A percentile compares a stretch with the other conserved stretches of the same genome.
Conservation (phyloP, 306 rosid species). For the Cucurbita ficifolia region DNA sequence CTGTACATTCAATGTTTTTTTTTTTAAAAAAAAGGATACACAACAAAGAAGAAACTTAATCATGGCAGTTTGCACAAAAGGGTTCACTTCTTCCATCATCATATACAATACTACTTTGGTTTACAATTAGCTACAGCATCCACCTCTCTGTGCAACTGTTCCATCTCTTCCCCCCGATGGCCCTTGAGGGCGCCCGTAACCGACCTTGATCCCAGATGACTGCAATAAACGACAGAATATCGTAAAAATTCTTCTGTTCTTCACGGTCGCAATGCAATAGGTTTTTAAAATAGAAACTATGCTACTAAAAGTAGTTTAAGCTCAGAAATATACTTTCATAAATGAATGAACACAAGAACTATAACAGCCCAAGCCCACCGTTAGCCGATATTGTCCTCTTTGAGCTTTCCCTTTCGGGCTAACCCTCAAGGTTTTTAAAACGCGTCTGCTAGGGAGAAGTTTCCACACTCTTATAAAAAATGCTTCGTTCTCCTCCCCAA, state of each 20-base stretch:
- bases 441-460: too few relatives aligned
- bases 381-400: too few relatives aligned
- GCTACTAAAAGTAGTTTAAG: neutral
- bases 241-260: neutral
- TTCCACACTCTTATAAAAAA: too few relatives aligned
- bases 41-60: neutral
- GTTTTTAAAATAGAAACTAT: neutral
- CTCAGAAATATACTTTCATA: too few relatives aligned
- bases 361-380: too few relatives aligned
- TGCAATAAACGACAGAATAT: slow-evolving; percentile 17
- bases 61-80: neutral
- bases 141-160: slow-evolving; percentile 48
- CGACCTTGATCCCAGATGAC: slow-evolving; percentile 85
- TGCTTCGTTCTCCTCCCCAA: too few relatives aligned
- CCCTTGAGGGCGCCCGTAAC: slow-evolving; percentile 73
- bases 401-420: too few relatives aligned
- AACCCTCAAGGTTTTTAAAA: too few relatives aligned
- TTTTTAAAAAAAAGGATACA: neutral
- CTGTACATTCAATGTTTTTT: neutral
- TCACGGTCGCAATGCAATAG: neutral
- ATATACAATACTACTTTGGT: neutral
- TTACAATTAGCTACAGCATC: slow-evolving; percentile 56
- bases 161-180: slow-evolving; percentile 63
- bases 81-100: neutral
- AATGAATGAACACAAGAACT: too few relatives aligned